Evolutionary conservation across 1,284 basidiomycete species (phyloP).

Genomic region (Malassezia pachydermatis): DNA sequence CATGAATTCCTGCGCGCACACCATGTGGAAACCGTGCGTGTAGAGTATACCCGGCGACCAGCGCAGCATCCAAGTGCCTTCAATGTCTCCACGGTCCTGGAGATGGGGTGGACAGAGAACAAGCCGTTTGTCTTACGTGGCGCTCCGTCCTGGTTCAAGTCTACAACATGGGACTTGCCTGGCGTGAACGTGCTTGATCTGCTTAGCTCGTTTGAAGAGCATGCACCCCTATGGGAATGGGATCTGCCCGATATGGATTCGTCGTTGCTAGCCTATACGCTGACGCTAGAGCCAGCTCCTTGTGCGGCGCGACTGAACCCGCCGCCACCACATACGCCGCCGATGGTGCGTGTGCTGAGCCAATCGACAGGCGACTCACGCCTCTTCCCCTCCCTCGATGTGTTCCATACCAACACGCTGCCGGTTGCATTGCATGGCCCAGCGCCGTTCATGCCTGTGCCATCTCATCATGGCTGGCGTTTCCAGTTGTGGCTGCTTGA

Average conservation of each 20-base stretch:
- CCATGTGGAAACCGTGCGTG: slow-evolving; percentile 24
- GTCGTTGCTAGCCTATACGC: slow-evolving; percentile 25
- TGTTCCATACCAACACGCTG: slow-evolving; percentile 14
- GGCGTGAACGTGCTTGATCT: neutral
- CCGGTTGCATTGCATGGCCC: slow-evolving; percentile 32
- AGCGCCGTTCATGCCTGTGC: slow-evolving; percentile 37
- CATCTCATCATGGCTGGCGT: slow-evolving; percentile 13
- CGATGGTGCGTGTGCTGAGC: slow-evolving; percentile 30
- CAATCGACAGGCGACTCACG: slow-evolving; percentile 30
- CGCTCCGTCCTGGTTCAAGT: slow-evolving; percentile 1
- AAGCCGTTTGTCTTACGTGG: slow-evolving; percentile 1
- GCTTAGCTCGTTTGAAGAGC: slow-evolving; percentile 4
- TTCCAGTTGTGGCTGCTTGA: slow-evolving; percentile 36
- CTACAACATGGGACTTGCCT: slow-evolving; percentile 7
- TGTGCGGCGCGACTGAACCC: slow-evolving; percentile 17
- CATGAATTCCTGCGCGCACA: slow-evolving; percentile 18
- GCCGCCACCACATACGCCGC: slow-evolving; percentile 19
- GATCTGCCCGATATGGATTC: slow-evolving; percentile 22
- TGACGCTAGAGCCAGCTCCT: slow-evolving; percentile 22
- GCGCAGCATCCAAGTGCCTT: slow-evolving; percentile 3
- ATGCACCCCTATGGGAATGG: slow-evolving; percentile 21
- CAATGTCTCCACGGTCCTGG: slow-evolving; percentile 21
- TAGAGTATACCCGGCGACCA: slow-evolving; percentile 18
- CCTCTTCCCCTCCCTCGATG: slow-evolving; percentile 27
- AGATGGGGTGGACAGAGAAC: slow-evolving; percentile 23